Evolutionary conservation across 495 filamentous ascomycete species (phyloP).

Genomic region (Chaetomium cochliodes): DNA sequence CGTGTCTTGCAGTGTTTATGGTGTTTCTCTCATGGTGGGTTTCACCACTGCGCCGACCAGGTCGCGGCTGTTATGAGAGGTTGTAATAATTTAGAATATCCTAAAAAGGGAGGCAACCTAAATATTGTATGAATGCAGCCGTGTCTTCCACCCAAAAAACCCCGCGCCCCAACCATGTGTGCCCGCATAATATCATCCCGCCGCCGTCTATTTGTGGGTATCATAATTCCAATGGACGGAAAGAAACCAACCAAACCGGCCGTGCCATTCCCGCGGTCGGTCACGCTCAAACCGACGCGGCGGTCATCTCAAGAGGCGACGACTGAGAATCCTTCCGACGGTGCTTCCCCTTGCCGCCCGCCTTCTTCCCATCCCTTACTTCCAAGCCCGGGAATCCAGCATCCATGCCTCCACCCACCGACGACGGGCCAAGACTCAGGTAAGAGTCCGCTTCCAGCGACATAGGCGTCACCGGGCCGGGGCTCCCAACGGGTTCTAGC

Average conservation of each 20-base stretch:
- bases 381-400: not conserved
- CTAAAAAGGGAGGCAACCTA: too few species aligned
- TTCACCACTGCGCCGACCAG: too few species aligned
- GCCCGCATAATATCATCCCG: not conserved
- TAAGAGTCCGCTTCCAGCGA: conserved; percentile 61
- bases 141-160: too few species aligned
- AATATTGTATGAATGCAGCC: too few species aligned
- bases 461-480: conserved; percentile 76
- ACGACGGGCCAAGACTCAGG: conserved; percentile 42
- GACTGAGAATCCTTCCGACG: conserved; percentile 1
- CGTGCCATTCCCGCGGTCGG: not conserved
- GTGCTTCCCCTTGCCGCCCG: conserved; percentile 1
- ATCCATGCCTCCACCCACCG: not conserved
- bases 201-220: conserved; percentile 5
- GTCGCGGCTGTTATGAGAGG: too few species aligned
- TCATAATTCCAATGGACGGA: conserved; percentile 2
- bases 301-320: not conserved
- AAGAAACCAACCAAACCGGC: not conserved
- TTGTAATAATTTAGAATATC: too few species aligned
- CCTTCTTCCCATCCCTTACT: not conserved
- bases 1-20: too few species aligned
- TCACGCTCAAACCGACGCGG: conserved; percentile 3
- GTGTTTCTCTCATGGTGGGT: too few species aligned
- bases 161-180: too few species aligned
- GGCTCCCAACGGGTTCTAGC: conserved; percentile 67